These are phyloP conservation scores for Globisporangium middletonii DNA, from an alignment of 352 stramenopile species.

Conservation along the genomic window DNA sequence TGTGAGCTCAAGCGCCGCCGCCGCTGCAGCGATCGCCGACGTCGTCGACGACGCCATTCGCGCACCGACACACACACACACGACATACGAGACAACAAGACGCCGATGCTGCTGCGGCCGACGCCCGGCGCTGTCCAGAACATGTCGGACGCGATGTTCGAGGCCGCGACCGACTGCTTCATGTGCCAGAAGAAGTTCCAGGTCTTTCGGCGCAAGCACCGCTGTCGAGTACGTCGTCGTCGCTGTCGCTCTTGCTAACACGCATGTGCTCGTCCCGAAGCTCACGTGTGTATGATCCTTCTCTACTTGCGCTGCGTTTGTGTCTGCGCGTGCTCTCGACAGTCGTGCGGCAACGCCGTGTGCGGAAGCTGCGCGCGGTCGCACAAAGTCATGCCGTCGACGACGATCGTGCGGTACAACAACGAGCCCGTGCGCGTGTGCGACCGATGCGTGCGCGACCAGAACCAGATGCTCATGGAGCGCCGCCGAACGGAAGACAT, in stretches of 20 bases:
- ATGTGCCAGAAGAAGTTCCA: conserved; percentile 86
- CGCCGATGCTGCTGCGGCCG: conserved; percentile 14
- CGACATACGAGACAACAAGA: not conserved
- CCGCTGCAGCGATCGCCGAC: too few relatives aligned
- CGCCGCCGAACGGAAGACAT: conserved; percentile 62
- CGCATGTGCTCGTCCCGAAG: not conserved
- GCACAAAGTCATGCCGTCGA: conserved; percentile 68
- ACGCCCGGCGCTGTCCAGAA: conserved; percentile 13
- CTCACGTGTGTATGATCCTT: not conserved
- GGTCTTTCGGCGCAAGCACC: conserved; percentile 80
- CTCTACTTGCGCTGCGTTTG: not conserved
- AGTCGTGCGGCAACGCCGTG: conserved; percentile 78
- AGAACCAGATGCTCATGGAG: conserved; percentile 72
- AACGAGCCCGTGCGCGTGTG: conserved; percentile 81
- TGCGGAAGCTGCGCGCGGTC: conserved; percentile 68
- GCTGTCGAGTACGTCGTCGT: conserved; percentile 44
- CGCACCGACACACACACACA: not conserved
- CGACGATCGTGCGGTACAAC: conserved; percentile 60
- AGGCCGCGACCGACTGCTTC: conserved; percentile 58
- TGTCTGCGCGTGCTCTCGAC: conserved; percentile 6
- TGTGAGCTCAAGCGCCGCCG: not conserved
- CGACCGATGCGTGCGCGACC: conserved; percentile 68
- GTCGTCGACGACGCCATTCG: not conserved
- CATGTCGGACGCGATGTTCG: conserved; percentile 43
- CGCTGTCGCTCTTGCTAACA: not conserved